Evolutionary conservation across 306 rosid species (phyloP).

Genomic region (Begonia fuchsioides): DNA sequence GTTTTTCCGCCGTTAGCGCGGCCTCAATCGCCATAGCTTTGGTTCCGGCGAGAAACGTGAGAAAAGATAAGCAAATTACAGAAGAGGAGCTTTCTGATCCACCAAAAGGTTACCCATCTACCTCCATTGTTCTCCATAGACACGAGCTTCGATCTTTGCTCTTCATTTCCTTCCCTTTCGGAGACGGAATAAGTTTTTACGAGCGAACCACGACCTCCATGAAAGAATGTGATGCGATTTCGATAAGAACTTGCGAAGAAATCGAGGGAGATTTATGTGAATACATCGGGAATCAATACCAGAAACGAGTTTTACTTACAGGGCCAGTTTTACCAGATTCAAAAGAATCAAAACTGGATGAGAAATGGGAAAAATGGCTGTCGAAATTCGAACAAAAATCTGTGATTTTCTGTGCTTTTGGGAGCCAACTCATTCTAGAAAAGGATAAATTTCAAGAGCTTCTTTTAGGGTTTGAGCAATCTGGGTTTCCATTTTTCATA

Average conservation of each 20-base stretch:
- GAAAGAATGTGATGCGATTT: constrained; percentile 26
- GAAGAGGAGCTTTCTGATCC: constrained; percentile 22
- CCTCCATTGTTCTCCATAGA: constrained; percentile 24
- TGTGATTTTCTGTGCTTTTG: constrained; percentile 45
- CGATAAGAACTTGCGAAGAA: constrained; percentile 23
- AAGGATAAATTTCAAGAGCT: constrained; percentile 41
- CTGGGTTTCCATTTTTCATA: constrained; percentile 31
- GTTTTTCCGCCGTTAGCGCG: constrained; percentile 24
- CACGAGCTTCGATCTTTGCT: constrained; percentile 13
- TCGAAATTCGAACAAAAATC: constrained; percentile 12
- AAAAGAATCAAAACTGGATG: constrained; percentile 8
- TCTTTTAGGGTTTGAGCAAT: constrained; percentile 34
- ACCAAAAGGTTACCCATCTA: constrained; percentile 44
- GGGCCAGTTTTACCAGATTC: constrained; percentile 23
- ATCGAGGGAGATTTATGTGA: constrained; percentile 17
- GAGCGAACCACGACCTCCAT: constrained; percentile 14
- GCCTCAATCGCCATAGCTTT: constrained; percentile 14
- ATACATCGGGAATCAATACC: constrained; percentile 19
- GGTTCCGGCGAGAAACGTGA: constrained; percentile 19
- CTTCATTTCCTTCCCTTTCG: constrained; percentile 24
- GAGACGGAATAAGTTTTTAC: constrained; percentile 23
- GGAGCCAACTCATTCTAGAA: constrained; percentile 28
- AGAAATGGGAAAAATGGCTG: constrained; percentile 21
- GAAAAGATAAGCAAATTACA: constrained; percentile 13
- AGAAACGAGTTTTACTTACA: constrained; percentile 20